Conservation (phyloP, 345 rosid genomes). For the Odontarrhena argentea region DNA sequence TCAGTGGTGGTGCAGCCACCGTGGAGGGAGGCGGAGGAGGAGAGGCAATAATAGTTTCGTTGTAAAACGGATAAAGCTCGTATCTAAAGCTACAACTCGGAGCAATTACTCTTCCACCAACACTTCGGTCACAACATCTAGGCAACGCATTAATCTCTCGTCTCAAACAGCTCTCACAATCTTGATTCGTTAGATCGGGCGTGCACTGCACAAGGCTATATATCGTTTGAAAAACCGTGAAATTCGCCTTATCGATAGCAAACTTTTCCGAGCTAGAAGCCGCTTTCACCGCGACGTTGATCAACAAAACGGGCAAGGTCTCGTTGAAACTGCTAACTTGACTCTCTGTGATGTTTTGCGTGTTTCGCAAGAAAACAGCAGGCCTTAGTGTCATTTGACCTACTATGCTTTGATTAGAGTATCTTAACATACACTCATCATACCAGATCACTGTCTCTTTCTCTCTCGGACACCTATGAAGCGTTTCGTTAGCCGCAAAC, state of each 20-base stretch:
- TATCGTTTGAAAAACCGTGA: slow-evolving; percentile 31
- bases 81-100: slow-evolving; percentile 52
- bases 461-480: slow-evolving; percentile 37
- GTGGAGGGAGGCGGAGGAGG: not conserved
- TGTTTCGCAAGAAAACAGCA: not conserved
- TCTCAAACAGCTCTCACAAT: slow-evolving; percentile 46
- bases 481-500: slow-evolving; percentile 27
- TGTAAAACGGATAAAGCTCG: slow-evolving; percentile 47
- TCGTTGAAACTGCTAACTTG: slow-evolving; percentile 26
- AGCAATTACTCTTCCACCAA: slow-evolving; percentile 45
- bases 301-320: slow-evolving; percentile 24
- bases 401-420: slow-evolving; percentile 42
- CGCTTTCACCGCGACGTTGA: slow-evolving; percentile 15
- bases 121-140: slow-evolving; percentile 31
- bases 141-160: slow-evolving; percentile 28
- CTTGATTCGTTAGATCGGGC: slow-evolving; percentile 44
- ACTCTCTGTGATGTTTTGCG: slow-evolving; percentile 28
- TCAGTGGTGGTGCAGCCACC: slow-evolving; percentile 5
- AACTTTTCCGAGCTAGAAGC: slow-evolving; percentile 41
- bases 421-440: slow-evolving; percentile 49
- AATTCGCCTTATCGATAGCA: slow-evolving; percentile 31
- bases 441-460: slow-evolving; percentile 44
- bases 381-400: slow-evolving; percentile 23
- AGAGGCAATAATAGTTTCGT: slow-evolving; percentile 23
- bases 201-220: slow-evolving; percentile 59